Conservation (phyloP, 108 stramenopile genomes). For the Schizochytrium sp. region DNA sequence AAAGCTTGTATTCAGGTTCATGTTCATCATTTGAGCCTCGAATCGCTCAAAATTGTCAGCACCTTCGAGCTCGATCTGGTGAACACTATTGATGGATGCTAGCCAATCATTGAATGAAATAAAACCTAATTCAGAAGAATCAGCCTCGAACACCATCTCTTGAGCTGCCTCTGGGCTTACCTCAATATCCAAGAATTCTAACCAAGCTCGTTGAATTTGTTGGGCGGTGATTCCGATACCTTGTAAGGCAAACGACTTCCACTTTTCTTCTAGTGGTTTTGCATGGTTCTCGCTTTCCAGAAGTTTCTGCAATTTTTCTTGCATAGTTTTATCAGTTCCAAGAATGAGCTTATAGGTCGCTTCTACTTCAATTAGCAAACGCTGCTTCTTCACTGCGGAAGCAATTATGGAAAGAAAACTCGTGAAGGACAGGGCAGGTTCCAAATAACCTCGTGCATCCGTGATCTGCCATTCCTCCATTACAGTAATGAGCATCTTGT, state of each 20-base stretch:
- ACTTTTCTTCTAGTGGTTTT: background rate
- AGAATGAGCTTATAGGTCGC: background rate
- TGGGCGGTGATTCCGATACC: background rate
- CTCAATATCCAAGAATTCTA: background rate
- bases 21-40: background rate
- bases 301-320: background rate
- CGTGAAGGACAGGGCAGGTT: constrained; percentile 37
- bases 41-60: background rate
- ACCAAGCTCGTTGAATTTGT: background rate
- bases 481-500: background rate
- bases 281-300: background rate
- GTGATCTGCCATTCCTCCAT: constrained; percentile 29
- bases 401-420: constrained; percentile 60
- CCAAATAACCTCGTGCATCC: background rate
- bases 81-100: background rate
- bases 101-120: constrained; percentile 28
- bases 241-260: background rate
- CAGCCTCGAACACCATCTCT: constrained; percentile 55
- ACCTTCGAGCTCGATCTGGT: constrained; percentile 46
- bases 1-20: background rate
- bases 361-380: constrained; percentile 22
- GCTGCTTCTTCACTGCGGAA: background rate
- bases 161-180: background rate
- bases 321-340: background rate
- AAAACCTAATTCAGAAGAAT: constrained; percentile 12